Base-by-base conservation (phyloP, 169 alveolate species). In the Toxoplasma gondii region DNA sequence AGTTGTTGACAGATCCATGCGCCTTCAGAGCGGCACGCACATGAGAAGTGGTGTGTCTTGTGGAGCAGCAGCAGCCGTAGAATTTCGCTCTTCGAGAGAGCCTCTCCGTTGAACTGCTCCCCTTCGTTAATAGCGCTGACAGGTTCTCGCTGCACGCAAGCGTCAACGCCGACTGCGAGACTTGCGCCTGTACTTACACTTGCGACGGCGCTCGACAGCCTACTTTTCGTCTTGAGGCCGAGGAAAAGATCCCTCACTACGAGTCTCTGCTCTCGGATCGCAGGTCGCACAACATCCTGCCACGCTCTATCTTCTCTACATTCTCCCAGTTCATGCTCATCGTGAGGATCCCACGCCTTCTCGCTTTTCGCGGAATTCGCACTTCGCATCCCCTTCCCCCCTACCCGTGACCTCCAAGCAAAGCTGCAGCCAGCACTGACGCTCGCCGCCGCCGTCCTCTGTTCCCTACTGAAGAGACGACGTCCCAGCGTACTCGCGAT, bases 31-130 rank as follows among this genome's bases (percentile, higher is more conserved):
- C 67, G 2, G 67, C 90, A 82, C 38, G 49, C 41, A 27, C 90
- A 82, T 39, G 38, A 10, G 67, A 82, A 82, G 67, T 82, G 90
- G 27, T 82, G 69, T 24, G 90, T 44, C 36, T 82, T 24, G 41
- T 82, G 90, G 22, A 82, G 31, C 31, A 82, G 67, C 10, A 82
- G 90, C 58, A 82, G 54, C 16, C n/a, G 90, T 10, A 82, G 41
- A 41, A 74, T 24, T 38, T 0, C 45, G n/a, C 78, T 19, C n/a
- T 31, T 64, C 27, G 78, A 7, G 1, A 19, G 34, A 64, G 58
- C 58, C 4, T 49, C 58, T 49, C 58, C 58, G 58, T 49, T 49
- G 58, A 9, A 49, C 58, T 0, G 58, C 22, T 9, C 1, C 22
- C 58, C 58, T 9, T 17, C 27, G 27, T 9, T 9, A 12, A 12